Conservation (phyloP, 2,329 filamentous ascomycete genomes). For the Westerdykella ornata region DNA sequence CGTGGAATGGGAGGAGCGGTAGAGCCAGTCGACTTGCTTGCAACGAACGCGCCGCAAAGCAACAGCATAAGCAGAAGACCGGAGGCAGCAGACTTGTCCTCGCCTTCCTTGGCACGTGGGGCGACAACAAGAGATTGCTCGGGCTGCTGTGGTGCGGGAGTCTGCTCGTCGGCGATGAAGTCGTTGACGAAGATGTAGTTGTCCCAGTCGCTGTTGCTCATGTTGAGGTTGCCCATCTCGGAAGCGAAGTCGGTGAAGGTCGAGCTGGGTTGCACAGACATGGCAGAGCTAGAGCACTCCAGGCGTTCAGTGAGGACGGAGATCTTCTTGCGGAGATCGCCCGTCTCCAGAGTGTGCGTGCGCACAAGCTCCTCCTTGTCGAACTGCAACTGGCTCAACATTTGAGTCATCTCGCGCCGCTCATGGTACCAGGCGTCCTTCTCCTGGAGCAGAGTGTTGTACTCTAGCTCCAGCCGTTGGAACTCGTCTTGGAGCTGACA, state of each 20-base stretch:
- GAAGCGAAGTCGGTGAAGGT: constrained; percentile 66
- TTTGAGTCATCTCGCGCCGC: constrained; percentile 66
- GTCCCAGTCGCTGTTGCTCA: constrained; percentile 73
- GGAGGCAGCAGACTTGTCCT: constrained; percentile 62
- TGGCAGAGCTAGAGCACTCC: constrained; percentile 47
- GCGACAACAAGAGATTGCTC: constrained; percentile 39
- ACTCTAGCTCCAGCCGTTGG: constrained; percentile 58
- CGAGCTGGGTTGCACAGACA: constrained; percentile 49
- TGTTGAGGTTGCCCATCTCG: constrained; percentile 76
- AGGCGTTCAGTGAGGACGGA: constrained; percentile 69
- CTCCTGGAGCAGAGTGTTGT: constrained; percentile 42
- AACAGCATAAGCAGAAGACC: constrained; percentile 90
- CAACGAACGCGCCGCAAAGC: constrained; percentile 90
- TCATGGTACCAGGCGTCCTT: constrained; percentile 65
- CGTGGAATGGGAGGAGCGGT: constrained; percentile 65
- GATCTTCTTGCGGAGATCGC: constrained; percentile 88
- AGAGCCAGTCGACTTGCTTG: constrained; percentile 71
- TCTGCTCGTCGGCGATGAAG: constrained; percentile 53
- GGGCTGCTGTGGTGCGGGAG: constrained; percentile 28
- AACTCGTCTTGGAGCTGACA: constrained; percentile 73
- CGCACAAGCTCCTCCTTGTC: constrained; percentile 92
- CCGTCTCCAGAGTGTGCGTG: constrained; percentile 80
- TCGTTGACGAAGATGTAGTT: constrained; percentile 71
- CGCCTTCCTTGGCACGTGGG: constrained; percentile 38
- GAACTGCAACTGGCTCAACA: constrained; percentile 67